Conservation (phyloP, 2,329 filamentous ascomycete genomes). For the Aureobasidium subglaciale region DNA sequence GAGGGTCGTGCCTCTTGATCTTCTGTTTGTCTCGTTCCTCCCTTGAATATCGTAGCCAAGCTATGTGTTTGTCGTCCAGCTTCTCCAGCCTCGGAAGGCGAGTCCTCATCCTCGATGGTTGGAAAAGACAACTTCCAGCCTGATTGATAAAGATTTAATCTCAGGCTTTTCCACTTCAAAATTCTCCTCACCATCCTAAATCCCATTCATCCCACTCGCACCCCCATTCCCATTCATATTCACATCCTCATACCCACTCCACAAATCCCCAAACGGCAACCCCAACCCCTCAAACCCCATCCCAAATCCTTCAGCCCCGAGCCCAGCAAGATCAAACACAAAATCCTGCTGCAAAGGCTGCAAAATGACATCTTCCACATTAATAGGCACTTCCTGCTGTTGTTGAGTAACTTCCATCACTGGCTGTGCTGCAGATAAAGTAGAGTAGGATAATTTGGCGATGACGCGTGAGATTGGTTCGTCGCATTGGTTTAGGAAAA, state of each 20-base stretch:
- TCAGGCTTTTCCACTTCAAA: too few relatives aligned
- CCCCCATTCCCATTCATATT: neutral
- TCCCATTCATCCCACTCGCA: too few relatives aligned
- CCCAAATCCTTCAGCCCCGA: neutral
- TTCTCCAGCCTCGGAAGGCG: too few relatives aligned
- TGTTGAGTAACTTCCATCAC: neutral
- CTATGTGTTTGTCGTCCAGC: too few relatives aligned
- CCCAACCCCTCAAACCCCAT: neutral
- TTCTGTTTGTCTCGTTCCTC: too few relatives aligned
- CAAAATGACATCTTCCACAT: neutral
- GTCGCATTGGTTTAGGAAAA: constrained; percentile 14
- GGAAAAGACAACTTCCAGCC: too few relatives aligned
- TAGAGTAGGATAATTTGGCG: neutral
- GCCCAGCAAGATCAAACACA: neutral
- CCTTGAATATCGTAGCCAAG: too few relatives aligned
- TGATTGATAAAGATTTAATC: too few relatives aligned
- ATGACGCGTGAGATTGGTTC: constrained; percentile 9
- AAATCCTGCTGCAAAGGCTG: neutral
- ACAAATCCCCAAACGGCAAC: neutral
- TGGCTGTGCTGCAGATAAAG: neutral
- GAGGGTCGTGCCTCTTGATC: too few relatives aligned
- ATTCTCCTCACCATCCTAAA: too few relatives aligned
- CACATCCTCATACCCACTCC: neutral
- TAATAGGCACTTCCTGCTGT: neutral
- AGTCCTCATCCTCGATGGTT: too few relatives aligned